Percentiles rank a stretch among this genome's conserved stretches.
Conservation (phyloP, 495 filamentous ascomycete genomes). For the Hypoxylon perforatum region DNA sequence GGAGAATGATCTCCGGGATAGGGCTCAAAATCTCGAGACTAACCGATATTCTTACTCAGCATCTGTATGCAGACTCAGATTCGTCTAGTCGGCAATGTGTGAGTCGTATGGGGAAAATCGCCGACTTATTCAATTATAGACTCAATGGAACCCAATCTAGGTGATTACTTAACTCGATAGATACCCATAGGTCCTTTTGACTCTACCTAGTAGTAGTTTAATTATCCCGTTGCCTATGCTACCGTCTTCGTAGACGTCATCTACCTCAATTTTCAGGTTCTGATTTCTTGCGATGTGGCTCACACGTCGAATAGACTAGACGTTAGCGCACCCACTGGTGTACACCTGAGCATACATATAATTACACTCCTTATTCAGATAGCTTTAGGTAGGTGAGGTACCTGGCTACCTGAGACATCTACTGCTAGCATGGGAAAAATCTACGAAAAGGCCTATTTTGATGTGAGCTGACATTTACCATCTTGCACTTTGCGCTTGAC, state of each 20-base stretch:
- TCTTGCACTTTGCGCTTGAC: constrained; percentile 14
- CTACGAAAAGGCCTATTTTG: background rate
- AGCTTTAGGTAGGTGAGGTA: background rate
- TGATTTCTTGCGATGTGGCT: constrained; percentile 7
- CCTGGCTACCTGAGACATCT: constrained; percentile 8
- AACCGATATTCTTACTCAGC: background rate
- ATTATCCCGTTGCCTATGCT: constrained; percentile 2
- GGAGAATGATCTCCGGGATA: constrained; percentile 34
- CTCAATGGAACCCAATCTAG: background rate
- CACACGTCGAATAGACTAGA: background rate
- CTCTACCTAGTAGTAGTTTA: constrained; percentile 2
- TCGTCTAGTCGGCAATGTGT: background rate
- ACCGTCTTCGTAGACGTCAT: background rate
- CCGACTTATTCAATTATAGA: background rate
- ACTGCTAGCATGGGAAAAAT: constrained; percentile 7
- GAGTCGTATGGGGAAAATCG: background rate
- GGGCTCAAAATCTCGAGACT: constrained; percentile 1
- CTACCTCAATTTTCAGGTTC: background rate
- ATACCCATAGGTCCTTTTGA: background rate
- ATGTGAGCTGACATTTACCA: constrained; percentile 6
- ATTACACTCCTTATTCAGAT: too few species aligned
- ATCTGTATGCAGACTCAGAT: background rate
- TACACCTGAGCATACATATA: too few species aligned
- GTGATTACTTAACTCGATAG: too few species aligned
- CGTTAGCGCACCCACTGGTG: background rate